Percentiles rank a stretch among this genome's conserved stretches.
Conservation (phyloP, 441 rosid species). For the Dalechampia spathulata region DNA sequence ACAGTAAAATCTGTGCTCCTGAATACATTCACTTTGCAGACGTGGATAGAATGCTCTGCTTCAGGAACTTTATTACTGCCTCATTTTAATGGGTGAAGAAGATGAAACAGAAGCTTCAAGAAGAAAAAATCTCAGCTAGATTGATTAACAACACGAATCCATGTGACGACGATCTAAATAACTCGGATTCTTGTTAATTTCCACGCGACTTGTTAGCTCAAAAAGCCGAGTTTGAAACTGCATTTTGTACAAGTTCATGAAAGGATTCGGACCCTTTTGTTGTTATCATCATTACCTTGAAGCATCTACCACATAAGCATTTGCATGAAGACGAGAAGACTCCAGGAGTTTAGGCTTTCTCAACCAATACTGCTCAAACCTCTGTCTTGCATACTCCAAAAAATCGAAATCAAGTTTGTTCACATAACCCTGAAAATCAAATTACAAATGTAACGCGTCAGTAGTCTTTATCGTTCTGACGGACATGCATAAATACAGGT, state of each 20-base stretch:
- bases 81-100: no score
- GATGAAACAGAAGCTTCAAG: background rate
- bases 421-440: conserved; percentile 46
- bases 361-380: conserved; percentile 75
- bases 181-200: background rate
- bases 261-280: no score
- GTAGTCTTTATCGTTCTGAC: background rate
- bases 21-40: no score
- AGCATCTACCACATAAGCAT: conserved; percentile 7
- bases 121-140: background rate
- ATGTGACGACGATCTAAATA: background rate
- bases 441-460: no score
- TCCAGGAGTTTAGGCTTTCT: conserved; percentile 41
- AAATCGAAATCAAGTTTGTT: conserved; percentile 75
- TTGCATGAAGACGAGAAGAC: conserved; percentile 8
- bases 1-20: no score
- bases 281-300: no score
- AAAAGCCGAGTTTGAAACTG: background rate
- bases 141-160: background rate
- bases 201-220: background rate
- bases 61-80: no score
- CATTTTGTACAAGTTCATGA: background rate
- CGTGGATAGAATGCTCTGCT: no score
- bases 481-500: background rate
- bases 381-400: conserved; percentile 85